Conservation (phyloP, 2,329 filamentous ascomycete species). For the Trichoderma citrinoviride region DNA sequence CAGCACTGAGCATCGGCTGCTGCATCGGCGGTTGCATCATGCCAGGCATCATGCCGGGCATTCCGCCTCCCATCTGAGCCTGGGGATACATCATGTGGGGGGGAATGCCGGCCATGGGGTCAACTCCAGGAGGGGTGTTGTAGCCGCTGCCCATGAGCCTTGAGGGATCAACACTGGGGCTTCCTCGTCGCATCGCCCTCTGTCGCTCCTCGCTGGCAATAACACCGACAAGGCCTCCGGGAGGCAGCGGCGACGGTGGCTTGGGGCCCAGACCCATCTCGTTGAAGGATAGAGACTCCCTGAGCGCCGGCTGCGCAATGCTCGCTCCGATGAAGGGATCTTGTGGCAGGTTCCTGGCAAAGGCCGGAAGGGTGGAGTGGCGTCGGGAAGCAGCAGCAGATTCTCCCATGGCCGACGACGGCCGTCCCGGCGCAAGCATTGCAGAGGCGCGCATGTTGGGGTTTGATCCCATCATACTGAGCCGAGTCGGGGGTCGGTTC, state of each 20-base stretch:
- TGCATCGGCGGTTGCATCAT: slow-evolving; percentile 41
- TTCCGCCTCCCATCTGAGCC: slow-evolving; percentile 29
- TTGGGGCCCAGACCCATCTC: slow-evolving; percentile 49
- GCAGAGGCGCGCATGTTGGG: slow-evolving; percentile 64
- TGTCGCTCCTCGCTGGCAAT: slow-evolving; percentile 83
- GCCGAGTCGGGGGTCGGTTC: slow-evolving; percentile 68
- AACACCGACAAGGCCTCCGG: slow-evolving; percentile 80
- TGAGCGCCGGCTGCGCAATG: slow-evolving; percentile 66
- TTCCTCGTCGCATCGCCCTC: slow-evolving; percentile 73
- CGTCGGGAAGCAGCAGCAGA: slow-evolving; percentile 33
- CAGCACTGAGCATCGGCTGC: slow-evolving; percentile 51
- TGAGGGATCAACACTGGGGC: slow-evolving; percentile 62
- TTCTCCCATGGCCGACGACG: slow-evolving; percentile 59
- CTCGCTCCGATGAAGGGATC: slow-evolving; percentile 83
- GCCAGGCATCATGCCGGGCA: slow-evolving; percentile 30
- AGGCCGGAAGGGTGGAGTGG: slow-evolving; percentile 64
- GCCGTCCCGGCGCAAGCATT: slow-evolving; percentile 46
- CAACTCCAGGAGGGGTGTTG: slow-evolving; percentile 43
- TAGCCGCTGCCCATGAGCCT: slow-evolving; percentile 36
- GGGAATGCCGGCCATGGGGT: slow-evolving; percentile 50
- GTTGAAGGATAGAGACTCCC: slow-evolving; percentile 72
- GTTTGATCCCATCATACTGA: slow-evolving; percentile 65
- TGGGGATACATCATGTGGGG: slow-evolving; percentile 42
- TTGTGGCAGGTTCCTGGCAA: slow-evolving; percentile 76
- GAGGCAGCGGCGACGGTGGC: slow-evolving; percentile 48